Evolutionary conservation across 139 green algal genomes (phyloP).

Genomic region (Ulvella scutata): DNA sequence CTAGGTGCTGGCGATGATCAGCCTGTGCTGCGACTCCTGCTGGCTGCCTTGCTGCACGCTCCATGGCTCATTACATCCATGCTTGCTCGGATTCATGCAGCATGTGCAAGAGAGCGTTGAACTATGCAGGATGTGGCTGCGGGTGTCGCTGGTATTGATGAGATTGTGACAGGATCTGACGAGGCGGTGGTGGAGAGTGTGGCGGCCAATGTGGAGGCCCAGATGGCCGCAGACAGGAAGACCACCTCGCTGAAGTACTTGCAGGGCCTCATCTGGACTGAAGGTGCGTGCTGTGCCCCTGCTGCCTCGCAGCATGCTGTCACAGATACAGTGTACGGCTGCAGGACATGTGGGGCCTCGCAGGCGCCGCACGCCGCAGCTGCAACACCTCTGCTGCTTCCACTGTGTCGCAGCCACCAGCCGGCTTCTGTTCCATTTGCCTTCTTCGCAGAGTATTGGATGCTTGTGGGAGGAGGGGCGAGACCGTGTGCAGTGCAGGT

Average conservation of each 20-base stretch:
- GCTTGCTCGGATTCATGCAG: no score
- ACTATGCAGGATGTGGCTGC: conserved; percentile 3
- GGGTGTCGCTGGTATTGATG: background rate
- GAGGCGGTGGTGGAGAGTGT: conserved; percentile 30
- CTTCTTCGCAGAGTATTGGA: no score
- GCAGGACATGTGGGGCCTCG: no score
- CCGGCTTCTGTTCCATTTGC: no score
- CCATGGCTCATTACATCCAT: no score
- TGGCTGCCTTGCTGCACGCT: background rate
- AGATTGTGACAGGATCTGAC: background rate
- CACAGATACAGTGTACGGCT: no score
- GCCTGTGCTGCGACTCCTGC: background rate
- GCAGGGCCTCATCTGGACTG: conserved; percentile 39
- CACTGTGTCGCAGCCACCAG: no score
- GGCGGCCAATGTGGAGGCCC: conserved; percentile 34
- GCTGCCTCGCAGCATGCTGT: no score
- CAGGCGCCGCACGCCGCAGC: no score
- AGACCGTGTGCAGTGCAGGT: conserved; percentile 60
- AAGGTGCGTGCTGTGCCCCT: no score
- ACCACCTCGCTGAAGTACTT: conserved; percentile 31
- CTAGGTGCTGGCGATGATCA: conserved; percentile 17
- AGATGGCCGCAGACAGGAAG: conserved; percentile 62
- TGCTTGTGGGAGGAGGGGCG: no score
- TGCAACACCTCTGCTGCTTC: no score
- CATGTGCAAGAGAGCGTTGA: background rate